Evolutionary conservation across 169 alveolate species (phyloP).

Genomic region (Sarcocystis neurona): DNA sequence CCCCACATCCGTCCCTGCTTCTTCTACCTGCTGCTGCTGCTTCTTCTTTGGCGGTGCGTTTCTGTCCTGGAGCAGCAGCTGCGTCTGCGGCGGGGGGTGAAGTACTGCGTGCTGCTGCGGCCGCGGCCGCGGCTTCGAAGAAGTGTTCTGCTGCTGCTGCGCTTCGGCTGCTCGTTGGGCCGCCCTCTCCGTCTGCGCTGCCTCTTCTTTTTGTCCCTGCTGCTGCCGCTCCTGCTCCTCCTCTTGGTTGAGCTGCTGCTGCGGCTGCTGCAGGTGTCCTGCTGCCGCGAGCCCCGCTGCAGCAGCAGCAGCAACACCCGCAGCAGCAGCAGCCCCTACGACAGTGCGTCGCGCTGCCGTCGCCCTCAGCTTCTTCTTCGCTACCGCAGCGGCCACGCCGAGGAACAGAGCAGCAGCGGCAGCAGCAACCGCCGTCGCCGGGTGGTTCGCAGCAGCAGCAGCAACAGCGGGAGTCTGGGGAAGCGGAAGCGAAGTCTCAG

Average conservation of each 20-base stretch:
- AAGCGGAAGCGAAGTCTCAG: too few relatives aligned
- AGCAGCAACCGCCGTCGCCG: not conserved
- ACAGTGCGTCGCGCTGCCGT: too few relatives aligned
- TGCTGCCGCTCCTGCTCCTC: not conserved
- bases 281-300: constrained; percentile 7
- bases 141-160: not conserved
- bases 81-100: too few relatives aligned
- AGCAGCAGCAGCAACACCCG: not conserved
- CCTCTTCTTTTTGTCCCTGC: not conserved
- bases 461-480: not conserved
- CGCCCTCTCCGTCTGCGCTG: not conserved
- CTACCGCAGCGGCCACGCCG: too few relatives aligned
- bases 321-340: not conserved
- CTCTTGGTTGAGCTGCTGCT: not conserved
- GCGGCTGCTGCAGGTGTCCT: not conserved
- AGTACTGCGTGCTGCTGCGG: too few relatives aligned
- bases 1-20: not conserved
- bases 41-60: not conserved
- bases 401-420: not conserved
- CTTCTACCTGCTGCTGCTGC: not conserved
- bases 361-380: too few relatives aligned
- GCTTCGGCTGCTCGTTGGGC: not conserved
- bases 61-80: not conserved
- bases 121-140: too few relatives aligned
- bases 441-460: not conserved